Evolutionary conservation across 768 basidiomycete species (phyloP), one percentile per base, ranked within the genome.

Genomic region (Boletus pseudopeckii): DNA sequence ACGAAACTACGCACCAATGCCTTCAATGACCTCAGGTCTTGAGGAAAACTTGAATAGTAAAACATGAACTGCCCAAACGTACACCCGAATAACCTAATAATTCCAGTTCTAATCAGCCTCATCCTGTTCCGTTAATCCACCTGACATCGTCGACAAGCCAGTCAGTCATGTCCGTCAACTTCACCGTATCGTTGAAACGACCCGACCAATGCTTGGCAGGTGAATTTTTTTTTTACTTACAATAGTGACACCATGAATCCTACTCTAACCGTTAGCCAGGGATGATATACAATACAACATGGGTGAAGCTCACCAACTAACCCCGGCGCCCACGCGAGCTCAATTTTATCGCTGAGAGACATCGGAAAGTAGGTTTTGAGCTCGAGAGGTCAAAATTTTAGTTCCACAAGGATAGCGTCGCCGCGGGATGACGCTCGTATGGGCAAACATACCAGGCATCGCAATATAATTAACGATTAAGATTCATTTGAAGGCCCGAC

Each of bases 21-120:
- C n/a, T 60, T 60, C 47, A 60, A 15, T 8, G 50, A 28, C 24
- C 26, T 48, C 3, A 51, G 15, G 24, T 59, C 58, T 7, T 15
- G 37, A 7, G 58, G 52, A 33, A 59, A 59, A 24, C 40, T 50
- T 10, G n/a, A 38, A 28, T 48, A 56, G 15, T 60, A 60, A 42
- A 55, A 48, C 3, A 48, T 37, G 15, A 37, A 45, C 28, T 55
- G 59, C 2, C 58, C 59, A 0, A 60, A 10, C 14, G 49, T 48
- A 20, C 59, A 60, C 3, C 58, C 59, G 9, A 45, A 55, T 17
- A 60, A 28, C 49, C 58, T 60, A 17, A 15, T 2, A 0, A 26
- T 40, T 0, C 9, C 15, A 7, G 30, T 28, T 15, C 7, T 14
- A 10, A 24, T 53, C 9, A 54, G 50, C 20, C 15, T n/a, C 22